Evolutionary conservation across 257 asterid genomes (phyloP).

Genomic region (Perilla frutescens): DNA sequence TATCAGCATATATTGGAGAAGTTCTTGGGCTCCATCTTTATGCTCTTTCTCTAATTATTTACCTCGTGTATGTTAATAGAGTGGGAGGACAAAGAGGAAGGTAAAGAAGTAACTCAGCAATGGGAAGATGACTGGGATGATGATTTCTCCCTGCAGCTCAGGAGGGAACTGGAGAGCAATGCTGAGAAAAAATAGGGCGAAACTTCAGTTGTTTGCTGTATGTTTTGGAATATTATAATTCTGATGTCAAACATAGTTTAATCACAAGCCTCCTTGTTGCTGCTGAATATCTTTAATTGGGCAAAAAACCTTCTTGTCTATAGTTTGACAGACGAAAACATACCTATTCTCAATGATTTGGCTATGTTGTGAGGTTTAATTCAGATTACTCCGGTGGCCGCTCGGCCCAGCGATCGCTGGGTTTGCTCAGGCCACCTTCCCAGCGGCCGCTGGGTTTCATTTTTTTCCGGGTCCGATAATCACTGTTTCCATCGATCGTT

Average conservation of each 20-base stretch:
- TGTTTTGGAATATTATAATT: slow-evolving; percentile 12
- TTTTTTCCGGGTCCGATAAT: too few relatives aligned
- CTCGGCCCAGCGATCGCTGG: too few relatives aligned
- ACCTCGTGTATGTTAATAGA: slow-evolving; percentile 43
- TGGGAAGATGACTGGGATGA: slow-evolving; percentile 99
- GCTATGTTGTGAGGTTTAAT: neutral
- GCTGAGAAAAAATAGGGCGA: slow-evolving; percentile 59
- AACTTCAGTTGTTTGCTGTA: slow-evolving; percentile 27
- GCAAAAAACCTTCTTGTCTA: neutral
- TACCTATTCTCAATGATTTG: slow-evolving; percentile 1
- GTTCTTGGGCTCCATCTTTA: neutral
- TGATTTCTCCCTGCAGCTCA: slow-evolving; percentile 90
- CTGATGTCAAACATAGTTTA: slow-evolving; percentile 5
- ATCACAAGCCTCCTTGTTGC: slow-evolving; percentile 15
- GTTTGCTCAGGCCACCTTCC: too few relatives aligned
- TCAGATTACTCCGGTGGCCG: neutral
- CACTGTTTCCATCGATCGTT: too few relatives aligned
- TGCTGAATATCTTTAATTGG: slow-evolving; percentile 20
- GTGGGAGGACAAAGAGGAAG: slow-evolving; percentile 78
- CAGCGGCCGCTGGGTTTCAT: too few relatives aligned
- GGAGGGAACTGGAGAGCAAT: slow-evolving; percentile 78
- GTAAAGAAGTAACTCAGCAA: slow-evolving; percentile 75
- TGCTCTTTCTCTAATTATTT: slow-evolving; percentile 17
- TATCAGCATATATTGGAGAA: slow-evolving; percentile 18
- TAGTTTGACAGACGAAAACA: neutral